Conservation (phyloP, 331 rosid species). For the Quercus lobata region DNA sequence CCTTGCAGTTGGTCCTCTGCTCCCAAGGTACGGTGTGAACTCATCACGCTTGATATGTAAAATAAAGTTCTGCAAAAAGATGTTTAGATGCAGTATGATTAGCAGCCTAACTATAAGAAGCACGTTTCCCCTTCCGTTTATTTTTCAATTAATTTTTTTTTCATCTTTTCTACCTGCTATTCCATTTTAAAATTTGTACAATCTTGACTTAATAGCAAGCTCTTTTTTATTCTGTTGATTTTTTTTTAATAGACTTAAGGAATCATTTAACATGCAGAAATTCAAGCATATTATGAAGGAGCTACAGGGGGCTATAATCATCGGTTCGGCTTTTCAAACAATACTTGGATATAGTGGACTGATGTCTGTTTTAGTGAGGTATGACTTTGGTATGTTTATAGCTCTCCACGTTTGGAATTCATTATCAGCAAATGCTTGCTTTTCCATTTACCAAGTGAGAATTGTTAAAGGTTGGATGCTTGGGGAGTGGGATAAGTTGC, state of each 20-base stretch:
- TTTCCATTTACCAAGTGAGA: background rate
- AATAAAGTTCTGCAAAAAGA: background rate
- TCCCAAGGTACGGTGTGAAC: background rate
- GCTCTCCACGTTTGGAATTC: background rate
- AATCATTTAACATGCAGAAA: conserved; percentile 48
- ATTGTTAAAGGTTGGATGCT: background rate
- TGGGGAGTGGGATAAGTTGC: background rate
- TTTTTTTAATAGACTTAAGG: background rate
- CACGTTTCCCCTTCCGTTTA: background rate
- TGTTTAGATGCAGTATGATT: background rate
- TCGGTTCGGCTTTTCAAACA: conserved; percentile 86
- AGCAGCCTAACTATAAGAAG: background rate
- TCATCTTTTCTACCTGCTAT: background rate
- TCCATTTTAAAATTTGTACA: background rate
- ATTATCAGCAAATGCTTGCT: background rate
- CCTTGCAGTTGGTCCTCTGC: background rate
- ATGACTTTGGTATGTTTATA: conserved; percentile 19
- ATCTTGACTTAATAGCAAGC: background rate
- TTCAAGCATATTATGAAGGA: conserved; percentile 96
- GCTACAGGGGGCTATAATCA: conserved; percentile 94
- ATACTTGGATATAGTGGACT: conserved; percentile 92
- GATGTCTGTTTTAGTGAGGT: conserved; percentile 89
- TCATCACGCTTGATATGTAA: background rate
- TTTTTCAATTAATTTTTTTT: background rate
- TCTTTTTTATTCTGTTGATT: background rate